Conservation (phyloP, 805 yeast genomes). For the Torulaspora delbrueckii region DNA sequence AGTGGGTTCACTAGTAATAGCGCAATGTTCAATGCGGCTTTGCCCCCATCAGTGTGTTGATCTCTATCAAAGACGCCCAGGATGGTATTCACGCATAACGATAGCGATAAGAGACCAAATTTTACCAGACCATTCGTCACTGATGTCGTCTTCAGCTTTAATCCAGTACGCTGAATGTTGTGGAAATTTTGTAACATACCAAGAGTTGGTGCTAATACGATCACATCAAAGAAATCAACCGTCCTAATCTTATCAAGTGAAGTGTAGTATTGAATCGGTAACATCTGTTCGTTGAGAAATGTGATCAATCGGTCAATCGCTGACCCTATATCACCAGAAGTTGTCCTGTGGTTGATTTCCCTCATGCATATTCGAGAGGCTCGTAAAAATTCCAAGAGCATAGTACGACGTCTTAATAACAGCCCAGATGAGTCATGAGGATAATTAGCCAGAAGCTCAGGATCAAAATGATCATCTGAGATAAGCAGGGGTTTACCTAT, state of each 20-base stretch:
- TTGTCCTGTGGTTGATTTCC: constrained; percentile 12
- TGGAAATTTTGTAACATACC: constrained; percentile 24
- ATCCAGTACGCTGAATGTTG: constrained; percentile 17
- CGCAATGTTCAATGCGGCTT: constrained; percentile 13
- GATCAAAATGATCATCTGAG: constrained; percentile 16
- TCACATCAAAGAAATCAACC: constrained; percentile 24
- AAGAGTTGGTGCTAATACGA: constrained; percentile 20
- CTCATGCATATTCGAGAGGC: constrained; percentile 14
- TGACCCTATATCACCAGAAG: constrained; percentile 7
- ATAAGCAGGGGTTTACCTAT: constrained; percentile 29
- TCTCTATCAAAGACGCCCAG: constrained; percentile 15
- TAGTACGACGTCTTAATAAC: constrained; percentile 4
- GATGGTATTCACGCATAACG: constrained; percentile 20
- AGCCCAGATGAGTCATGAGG: background rate
- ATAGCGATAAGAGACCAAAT: constrained; percentile 16
- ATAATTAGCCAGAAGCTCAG: background rate
- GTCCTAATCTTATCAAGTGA: constrained; percentile 9
- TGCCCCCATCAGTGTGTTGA: background rate
- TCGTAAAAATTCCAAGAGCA: constrained; percentile 15
- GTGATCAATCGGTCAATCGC: constrained; percentile 11
- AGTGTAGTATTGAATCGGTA: constrained; percentile 20
- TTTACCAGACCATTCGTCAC: constrained; percentile 21
- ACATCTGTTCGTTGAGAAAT: constrained; percentile 16
- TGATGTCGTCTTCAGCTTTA: constrained; percentile 4
- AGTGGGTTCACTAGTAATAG: constrained; percentile 19